Evolutionary conservation across 495 filamentous ascomycete species (phyloP), one percentile per base, ranked within the genome.

Genomic region (Letharia columbiana): DNA sequence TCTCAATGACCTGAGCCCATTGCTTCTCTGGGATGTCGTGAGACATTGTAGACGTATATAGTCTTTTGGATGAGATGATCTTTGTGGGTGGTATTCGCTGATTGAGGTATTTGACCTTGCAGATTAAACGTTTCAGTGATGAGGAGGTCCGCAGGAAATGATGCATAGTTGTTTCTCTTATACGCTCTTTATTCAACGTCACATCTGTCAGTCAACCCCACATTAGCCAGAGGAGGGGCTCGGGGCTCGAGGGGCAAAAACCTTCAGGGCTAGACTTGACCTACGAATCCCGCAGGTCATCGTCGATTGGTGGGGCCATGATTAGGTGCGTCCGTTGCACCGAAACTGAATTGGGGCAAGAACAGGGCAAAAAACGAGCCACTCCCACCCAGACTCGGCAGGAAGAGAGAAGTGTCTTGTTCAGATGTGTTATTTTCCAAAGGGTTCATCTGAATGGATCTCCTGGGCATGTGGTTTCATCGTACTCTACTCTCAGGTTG

Each of bases 1-100:
- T 82, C 74, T 95, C 88, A 69, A 91, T 82, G 63, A 96, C 89
- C 75, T 92, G 89, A 12, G 92, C 92, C 90, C 86, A 90, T 80
- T 96, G 92, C 73, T 83, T 86, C 42, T 81, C 82, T 42, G 91
- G 91, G 71, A 96, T 45, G 7, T 66, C 28, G 13, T 47, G 41
- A 42, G 68, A 45, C 70, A 72, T 72, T 49, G 17, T 69, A 56
- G n/a, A 4, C 11, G 5, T 31, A 4, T 60, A 11, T 20, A 8
- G 54, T 37, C 18, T 2, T 47, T 63, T 12, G 37, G 4, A 47
- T 20, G 39, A 45, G 9, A n/a, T 44, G 6, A 11, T 41, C 1
- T 28, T 13, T 23, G 23, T 33, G 11, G 20, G 28, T n/a, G 15
- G 56, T 39, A 42, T 13, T 28, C 35, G 28, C 13, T 47, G 11